These are phyloP conservation scores for Ascoidea tarda DNA, from an alignment of 805 yeast species.

Conservation along the genomic window DNA sequence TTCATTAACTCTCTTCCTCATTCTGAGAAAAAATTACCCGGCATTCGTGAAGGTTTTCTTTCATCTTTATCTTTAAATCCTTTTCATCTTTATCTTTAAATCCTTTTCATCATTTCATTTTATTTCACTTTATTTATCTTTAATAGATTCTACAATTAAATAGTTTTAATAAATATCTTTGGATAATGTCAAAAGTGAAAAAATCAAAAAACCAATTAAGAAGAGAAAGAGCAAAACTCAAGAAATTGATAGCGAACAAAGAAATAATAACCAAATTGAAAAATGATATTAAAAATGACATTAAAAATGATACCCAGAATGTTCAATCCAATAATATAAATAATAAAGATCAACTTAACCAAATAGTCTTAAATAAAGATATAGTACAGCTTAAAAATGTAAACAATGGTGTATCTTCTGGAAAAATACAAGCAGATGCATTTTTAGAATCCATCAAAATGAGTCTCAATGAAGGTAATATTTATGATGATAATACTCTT, in stretches of 20 bases:
- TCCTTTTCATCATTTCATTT: neutral
- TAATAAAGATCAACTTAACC: constrained; percentile 9
- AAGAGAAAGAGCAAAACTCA: constrained; percentile 25
- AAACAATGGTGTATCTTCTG: neutral
- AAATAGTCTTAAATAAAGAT: neutral
- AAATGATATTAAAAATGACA: constrained; percentile 1
- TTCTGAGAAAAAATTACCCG: no score
- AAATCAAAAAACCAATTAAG: constrained; percentile 40
- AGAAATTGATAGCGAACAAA: neutral
- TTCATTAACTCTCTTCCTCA: no score
- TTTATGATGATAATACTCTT: constrained; percentile 7
- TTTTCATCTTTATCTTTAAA: no score
- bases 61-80: no score
- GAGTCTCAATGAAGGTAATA: neutral
- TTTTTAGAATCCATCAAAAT: constrained; percentile 10
- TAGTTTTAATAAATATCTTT: constrained; percentile 1
- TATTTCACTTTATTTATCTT: neutral
- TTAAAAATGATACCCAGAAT: neutral
- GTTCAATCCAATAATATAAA: constrained; percentile 10
- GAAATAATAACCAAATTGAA: neutral
- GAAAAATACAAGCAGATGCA: constrained; percentile 18
- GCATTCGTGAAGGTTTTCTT: no score
- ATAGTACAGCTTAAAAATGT: neutral
- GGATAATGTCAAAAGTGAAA: constrained; percentile 12
- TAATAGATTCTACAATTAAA: neutral